Conservation (phyloP, 176 grass and related monocot genomes). For the Saccharum officinarum region DNA sequence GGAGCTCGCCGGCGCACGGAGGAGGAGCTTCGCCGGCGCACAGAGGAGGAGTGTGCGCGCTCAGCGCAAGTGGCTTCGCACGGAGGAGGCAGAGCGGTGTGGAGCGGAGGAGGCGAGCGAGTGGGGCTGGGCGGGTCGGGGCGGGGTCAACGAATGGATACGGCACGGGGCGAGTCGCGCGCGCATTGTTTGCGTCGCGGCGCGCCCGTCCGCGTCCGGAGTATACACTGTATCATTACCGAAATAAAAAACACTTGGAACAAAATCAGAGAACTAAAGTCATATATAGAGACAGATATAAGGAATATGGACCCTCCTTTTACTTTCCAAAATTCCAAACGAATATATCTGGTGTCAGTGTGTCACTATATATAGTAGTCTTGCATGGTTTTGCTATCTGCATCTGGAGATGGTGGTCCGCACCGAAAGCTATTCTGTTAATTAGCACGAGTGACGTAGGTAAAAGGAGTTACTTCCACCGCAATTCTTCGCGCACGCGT, state of each 20-base stretch:
- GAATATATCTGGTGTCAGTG: background rate
- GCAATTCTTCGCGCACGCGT: background rate
- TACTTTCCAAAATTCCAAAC: background rate
- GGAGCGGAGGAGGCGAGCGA: too few relatives aligned
- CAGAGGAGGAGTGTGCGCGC: too few relatives aligned
- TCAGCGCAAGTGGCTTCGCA: too few relatives aligned
- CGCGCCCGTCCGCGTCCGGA: too few relatives aligned
- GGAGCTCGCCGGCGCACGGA: too few relatives aligned
- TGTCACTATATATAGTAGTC: background rate
- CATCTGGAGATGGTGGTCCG: background rate
- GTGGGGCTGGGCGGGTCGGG: too few relatives aligned
- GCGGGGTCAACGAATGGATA: too few relatives aligned
- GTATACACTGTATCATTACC: too few relatives aligned
- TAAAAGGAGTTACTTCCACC: background rate
- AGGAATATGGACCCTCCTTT: background rate
- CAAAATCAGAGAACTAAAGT: background rate
- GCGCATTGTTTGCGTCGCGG: too few relatives aligned
- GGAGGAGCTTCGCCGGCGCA: too few relatives aligned
- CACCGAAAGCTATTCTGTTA: conserved; percentile 8
- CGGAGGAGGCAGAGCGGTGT: too few relatives aligned
- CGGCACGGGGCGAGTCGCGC: too few relatives aligned
- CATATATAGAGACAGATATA: background rate
- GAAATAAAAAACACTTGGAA: background rate
- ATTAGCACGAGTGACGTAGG: background rate
- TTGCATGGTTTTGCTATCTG: background rate